Percentiles rank a stretch among this genome's conserved stretches.
Conservation (phyloP, 192 early-diverging fungal species). For the Gryganskiella cystojenkinii region DNA sequence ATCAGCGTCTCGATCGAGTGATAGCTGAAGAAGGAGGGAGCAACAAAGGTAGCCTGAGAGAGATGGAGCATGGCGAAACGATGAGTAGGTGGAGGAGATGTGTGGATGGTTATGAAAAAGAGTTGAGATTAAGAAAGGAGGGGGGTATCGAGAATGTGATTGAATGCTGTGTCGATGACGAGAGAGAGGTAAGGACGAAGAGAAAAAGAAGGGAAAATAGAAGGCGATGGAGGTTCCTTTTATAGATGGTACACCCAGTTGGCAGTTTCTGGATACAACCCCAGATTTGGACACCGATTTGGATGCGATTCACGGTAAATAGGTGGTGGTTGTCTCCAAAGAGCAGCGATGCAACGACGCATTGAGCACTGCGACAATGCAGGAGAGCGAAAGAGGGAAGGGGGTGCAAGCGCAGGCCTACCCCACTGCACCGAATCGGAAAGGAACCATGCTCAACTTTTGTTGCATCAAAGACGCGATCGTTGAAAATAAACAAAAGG, state of each 20-base stretch:
- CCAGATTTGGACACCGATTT: too few species aligned
- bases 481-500: background rate
- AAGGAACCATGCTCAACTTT: too few species aligned
- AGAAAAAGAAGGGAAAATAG: background rate
- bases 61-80: background rate
- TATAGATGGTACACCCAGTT: conserved; percentile 21
- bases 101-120: background rate
- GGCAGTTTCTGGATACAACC: too few species aligned
- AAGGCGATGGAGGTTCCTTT: background rate
- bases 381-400: too few species aligned
- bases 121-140: too few species aligned
- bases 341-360: too few species aligned
- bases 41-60: background rate
- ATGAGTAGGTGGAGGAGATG: background rate
- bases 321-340: too few species aligned
- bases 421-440: too few species aligned
- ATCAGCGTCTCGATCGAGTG: background rate
- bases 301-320: too few species aligned
- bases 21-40: background rate
- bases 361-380: too few species aligned
- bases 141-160: background rate
- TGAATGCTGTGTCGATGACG: background rate
- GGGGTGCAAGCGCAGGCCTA: too few species aligned
- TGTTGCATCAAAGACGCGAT: too few species aligned
- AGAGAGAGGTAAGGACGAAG: background rate